A percentile compares a stretch with the other conserved stretches of the same genome.
Conservation (phyloP, 257 asterid species). For the Mentha longifolia region DNA sequence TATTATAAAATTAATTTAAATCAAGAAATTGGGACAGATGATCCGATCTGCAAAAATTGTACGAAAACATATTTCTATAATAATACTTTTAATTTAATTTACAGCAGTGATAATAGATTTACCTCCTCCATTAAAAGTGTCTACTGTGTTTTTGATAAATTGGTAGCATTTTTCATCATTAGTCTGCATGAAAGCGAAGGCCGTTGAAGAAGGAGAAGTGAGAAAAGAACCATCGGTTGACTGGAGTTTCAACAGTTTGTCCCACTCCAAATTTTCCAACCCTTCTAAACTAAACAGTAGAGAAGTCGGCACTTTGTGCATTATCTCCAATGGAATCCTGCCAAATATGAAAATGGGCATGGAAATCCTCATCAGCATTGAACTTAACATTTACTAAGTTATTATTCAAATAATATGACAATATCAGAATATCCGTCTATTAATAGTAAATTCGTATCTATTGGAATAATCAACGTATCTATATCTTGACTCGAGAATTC, state of each 20-base stretch:
- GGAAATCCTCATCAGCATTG: too few species aligned
- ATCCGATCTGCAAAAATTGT: too few species aligned
- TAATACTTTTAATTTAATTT: too few species aligned
- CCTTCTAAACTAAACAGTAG: slow-evolving; percentile 57
- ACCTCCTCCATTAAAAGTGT: slow-evolving; percentile 60
- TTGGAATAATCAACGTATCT: too few species aligned
- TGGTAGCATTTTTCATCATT: slow-evolving; percentile 43
- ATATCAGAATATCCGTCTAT: too few species aligned
- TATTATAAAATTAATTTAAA: too few species aligned
- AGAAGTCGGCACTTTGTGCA: slow-evolving; percentile 52
- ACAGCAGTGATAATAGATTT: background rate
- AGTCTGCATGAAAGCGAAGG: slow-evolving; percentile 59
- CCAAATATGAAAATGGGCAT: background rate
- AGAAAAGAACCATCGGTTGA: slow-evolving; percentile 56
- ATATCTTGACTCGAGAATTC: background rate
- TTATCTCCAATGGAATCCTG: slow-evolving; percentile 50
- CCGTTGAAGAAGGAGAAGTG: slow-evolving; percentile 63
- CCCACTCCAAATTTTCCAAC: slow-evolving; percentile 50
- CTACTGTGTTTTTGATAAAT: slow-evolving; percentile 35
- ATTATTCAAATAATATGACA: too few species aligned
- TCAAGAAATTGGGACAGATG: too few species aligned
- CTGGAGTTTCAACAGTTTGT: slow-evolving; percentile 51
- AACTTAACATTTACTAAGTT: too few species aligned
- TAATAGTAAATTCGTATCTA: too few species aligned
- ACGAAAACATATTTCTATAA: too few species aligned